Evolutionary conservation across 768 basidiomycete species (phyloP).

Genomic region (Pleurotus giganteus): DNA sequence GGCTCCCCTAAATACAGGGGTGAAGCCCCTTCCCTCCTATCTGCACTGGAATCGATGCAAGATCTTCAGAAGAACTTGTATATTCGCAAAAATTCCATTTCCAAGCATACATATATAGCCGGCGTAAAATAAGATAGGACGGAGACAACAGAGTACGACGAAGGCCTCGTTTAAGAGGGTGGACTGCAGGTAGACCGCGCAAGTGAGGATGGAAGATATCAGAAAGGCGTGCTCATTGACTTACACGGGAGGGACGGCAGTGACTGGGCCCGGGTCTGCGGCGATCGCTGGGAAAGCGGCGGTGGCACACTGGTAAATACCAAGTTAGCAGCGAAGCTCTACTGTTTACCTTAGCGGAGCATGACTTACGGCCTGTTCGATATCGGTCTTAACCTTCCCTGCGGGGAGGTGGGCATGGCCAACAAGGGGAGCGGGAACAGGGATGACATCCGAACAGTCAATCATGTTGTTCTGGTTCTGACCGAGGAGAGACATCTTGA

Average conservation of each 20-base stretch:
- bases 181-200: no score
- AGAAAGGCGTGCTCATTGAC: no score
- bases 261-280: slow-evolving; percentile 23
- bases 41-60: no score
- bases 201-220: no score
- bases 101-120: no score
- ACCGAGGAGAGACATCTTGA: slow-evolving; percentile 40
- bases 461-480: slow-evolving; percentile 32
- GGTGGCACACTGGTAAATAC: slow-evolving; percentile 25
- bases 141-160: no score
- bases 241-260: slow-evolving; percentile 5
- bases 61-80: no score
- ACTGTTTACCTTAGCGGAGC: slow-evolving; percentile 7
- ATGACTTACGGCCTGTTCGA: slow-evolving; percentile 27
- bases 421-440: slow-evolving; percentile 25
- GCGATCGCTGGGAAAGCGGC: slow-evolving; percentile 32
- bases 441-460: slow-evolving; percentile 47
- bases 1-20: no score
- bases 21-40: no score
- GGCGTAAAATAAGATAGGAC: no score
- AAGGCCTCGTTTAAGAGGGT: no score
- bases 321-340: slow-evolving; percentile 16
- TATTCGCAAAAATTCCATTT: no score
- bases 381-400: slow-evolving; percentile 21
- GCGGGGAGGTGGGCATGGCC: slow-evolving; percentile 30